Percentiles rank a stretch among this genome's conserved stretches.
Evolutionary conservation across 345 rosid genomes (phyloP).

Genomic region (Corchorus olitorius): DNA sequence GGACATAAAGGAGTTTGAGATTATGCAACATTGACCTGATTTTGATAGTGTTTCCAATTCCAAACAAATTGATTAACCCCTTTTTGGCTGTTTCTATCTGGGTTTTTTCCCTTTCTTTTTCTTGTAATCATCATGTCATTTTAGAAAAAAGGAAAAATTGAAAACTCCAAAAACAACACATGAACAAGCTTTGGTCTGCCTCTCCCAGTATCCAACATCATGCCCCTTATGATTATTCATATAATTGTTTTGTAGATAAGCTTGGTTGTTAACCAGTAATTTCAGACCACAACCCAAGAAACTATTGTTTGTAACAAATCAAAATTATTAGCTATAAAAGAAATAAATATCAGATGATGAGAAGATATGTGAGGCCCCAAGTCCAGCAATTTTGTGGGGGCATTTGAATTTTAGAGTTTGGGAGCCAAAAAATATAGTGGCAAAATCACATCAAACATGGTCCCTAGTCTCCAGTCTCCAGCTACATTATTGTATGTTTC

Average conservation of each 20-base stretch:
- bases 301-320: background rate
- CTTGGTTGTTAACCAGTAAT: slow-evolving; percentile 3
- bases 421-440: background rate
- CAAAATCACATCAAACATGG: slow-evolving; percentile 26
- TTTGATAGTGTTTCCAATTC: slow-evolving; percentile 13
- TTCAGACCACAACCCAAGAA: slow-evolving; percentile 17
- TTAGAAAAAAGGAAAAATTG: background rate
- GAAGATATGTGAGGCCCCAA: background rate
- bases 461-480: background rate
- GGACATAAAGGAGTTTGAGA: slow-evolving; percentile 33
- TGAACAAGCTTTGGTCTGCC: background rate
- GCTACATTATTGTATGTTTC: slow-evolving; percentile 22
- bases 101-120: background rate
- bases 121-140: slow-evolving; percentile 5
- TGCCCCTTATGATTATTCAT: background rate
- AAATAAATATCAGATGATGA: background rate
- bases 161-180: background rate
- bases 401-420: background rate
- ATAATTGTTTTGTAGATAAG: slow-evolving; percentile 9
- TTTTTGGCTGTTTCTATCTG: slow-evolving; percentile 44
- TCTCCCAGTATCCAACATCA: background rate
- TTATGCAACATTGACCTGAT: slow-evolving; percentile 24
- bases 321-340: background rate
- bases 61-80: slow-evolving; percentile 17
- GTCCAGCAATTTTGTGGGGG: slow-evolving; percentile 22